phyloP scores from a whole-genome alignment of 176 grass and related monocot genomes.

The Paspalum notatum region DNA sequence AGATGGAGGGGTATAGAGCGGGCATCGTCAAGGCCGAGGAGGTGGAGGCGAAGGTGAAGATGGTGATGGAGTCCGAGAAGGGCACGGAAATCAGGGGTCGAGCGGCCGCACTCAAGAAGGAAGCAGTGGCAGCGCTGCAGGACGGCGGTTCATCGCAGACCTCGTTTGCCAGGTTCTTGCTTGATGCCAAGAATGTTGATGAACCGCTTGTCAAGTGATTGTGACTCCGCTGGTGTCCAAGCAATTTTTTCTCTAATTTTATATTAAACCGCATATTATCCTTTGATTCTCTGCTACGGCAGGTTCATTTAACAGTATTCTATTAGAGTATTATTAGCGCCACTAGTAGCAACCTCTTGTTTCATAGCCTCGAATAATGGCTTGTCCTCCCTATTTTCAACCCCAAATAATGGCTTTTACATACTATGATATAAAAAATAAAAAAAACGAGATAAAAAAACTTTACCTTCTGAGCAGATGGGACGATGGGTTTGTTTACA shows the following conservation, averaged over 20 bases:
- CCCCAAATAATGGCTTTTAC: no score
- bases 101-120: background rate
- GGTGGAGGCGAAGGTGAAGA: conserved; percentile 22
- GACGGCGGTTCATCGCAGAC: background rate
- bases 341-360: no score
- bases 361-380: no score
- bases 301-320: no score
- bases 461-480: no score
- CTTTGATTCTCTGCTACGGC: no score
- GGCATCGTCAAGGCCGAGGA: conserved; percentile 5
- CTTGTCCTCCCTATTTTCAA: no score
- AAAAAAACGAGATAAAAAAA: no score
- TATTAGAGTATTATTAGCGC: no score
- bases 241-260: background rate
- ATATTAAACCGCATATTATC: background rate
- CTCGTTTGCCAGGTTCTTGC: conserved; percentile 16
- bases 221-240: background rate
- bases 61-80: conserved; percentile 15
- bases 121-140: background rate
- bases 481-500: no score
- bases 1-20: background rate
- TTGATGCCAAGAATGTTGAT: background rate
- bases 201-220: background rate
- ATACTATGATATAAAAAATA: no score
- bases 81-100: background rate